Evolutionary conservation across 192 early-diverging fungal species (phyloP).

Genomic region (Backusella westeae): DNA sequence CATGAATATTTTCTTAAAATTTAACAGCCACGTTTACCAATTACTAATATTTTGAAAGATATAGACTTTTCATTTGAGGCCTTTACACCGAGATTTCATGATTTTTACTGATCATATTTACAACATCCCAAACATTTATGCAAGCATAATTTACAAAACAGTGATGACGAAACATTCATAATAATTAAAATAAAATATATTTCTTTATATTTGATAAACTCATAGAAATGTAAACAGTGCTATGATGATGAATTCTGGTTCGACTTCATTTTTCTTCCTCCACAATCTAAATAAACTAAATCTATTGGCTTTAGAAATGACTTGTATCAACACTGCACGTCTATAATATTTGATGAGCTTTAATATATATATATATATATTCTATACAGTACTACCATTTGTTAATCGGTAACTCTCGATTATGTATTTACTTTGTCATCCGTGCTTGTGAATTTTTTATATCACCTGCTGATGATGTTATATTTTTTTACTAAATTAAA

Average conservation of each 20-base stretch:
- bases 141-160: not conserved
- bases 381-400: not conserved
- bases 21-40: not conserved
- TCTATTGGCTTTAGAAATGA: too few relatives aligned
- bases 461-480: not conserved
- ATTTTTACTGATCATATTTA: not conserved
- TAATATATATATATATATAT: not conserved
- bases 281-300: too few relatives aligned
- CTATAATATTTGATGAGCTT: not conserved
- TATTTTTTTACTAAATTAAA: too few relatives aligned
- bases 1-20: conserved; percentile 38
- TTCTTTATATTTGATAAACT: too few relatives aligned
- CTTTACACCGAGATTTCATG: not conserved
- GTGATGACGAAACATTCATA: too few relatives aligned
- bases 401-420: not conserved
- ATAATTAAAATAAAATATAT: too few relatives aligned
- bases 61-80: not conserved
- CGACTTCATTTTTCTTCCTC: too few relatives aligned
- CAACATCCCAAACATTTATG: not conserved
- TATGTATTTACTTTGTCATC: not conserved
- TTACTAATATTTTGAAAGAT: not conserved
- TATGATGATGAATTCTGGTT: too few relatives aligned
- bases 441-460: not conserved
- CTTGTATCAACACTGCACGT: not conserved
- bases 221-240: too few relatives aligned